phyloP scores from a whole-genome alignment of 2,329 filamentous ascomycete genomes.

The Scleromitrula shiraiana region DNA sequence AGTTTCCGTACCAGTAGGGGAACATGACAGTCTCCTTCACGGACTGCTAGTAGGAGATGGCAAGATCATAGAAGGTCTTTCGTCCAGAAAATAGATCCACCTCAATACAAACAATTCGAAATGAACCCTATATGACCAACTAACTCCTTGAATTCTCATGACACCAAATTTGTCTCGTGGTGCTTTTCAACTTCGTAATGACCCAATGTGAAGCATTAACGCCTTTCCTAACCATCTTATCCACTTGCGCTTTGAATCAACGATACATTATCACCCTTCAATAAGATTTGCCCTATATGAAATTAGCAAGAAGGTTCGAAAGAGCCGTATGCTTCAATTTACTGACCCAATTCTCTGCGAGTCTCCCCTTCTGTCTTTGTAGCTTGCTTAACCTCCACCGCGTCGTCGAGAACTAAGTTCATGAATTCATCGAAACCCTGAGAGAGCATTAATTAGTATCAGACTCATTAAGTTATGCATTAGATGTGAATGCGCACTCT shows the following conservation, averaged over 20 bases:
- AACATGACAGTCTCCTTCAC: constrained; percentile 73
- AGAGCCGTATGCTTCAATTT: constrained; percentile 25
- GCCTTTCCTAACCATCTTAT: constrained; percentile 20
- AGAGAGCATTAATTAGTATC: constrained; percentile 15
- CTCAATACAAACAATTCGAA: constrained; percentile 7
- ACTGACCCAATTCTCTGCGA: constrained; percentile 69
- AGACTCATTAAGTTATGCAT: not conserved
- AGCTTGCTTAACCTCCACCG: constrained; percentile 79
- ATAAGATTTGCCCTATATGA: constrained; percentile 50
- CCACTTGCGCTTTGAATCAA: constrained; percentile 44
- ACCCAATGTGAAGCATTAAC: constrained; percentile 19
- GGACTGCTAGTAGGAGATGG: constrained; percentile 68
- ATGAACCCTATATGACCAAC: constrained; percentile 6
- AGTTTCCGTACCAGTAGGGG: constrained; percentile 63
- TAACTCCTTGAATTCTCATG: constrained; percentile 10
- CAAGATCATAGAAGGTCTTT: constrained; percentile 38
- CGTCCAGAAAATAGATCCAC: constrained; percentile 12
- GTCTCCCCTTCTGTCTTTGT: constrained; percentile 77
- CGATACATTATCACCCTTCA: constrained; percentile 61
- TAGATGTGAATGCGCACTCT: constrained; percentile 50
- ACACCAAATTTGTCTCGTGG: constrained; percentile 5
- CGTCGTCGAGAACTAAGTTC: constrained; percentile 95
- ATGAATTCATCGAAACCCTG: constrained; percentile 99
- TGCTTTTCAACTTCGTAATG: constrained; percentile 18
- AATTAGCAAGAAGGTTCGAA: constrained; percentile 12